Conservation (phyloP, 2,329 filamentous ascomycete genomes). For the Monosporascus sp. region DNA sequence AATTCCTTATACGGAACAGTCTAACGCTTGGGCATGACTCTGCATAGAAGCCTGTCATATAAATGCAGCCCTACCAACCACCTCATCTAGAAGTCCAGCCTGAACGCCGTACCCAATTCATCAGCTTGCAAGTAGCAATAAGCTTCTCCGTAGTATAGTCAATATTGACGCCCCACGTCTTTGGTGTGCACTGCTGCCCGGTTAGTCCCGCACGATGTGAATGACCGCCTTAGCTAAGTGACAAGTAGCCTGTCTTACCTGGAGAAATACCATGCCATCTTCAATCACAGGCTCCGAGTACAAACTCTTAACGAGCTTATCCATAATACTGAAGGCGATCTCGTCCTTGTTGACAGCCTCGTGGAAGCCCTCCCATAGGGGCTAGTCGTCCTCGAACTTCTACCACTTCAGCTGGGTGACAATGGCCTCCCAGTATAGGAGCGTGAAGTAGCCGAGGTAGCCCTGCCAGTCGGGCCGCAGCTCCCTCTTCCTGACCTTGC, state of each 20-base stretch:
- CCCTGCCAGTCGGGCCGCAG: constrained; percentile 37
- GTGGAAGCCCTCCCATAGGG: constrained; percentile 43
- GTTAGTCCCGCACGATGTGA: background rate
- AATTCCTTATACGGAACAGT: too few relatives aligned
- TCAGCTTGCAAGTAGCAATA: constrained; percentile 21
- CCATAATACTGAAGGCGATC: constrained; percentile 42
- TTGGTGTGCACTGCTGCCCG: constrained; percentile 13
- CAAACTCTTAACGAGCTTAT: constrained; percentile 33
- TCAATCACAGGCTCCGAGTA: constrained; percentile 45
- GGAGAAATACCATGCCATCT: constrained; percentile 45
- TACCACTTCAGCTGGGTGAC: constrained; percentile 33
- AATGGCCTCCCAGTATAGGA: constrained; percentile 41
- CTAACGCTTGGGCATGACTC: too few relatives aligned
- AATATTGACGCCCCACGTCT: constrained; percentile 17
- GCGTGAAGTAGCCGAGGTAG: constrained; percentile 35
- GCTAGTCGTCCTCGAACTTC: constrained; percentile 43
- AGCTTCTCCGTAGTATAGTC: constrained; percentile 14
- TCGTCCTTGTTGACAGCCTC: constrained; percentile 39
- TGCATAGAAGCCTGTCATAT: too few relatives aligned
- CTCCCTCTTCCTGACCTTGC: constrained; percentile 22
- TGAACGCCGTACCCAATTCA: too few relatives aligned
- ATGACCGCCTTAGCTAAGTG: background rate
- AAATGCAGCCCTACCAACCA: too few relatives aligned
- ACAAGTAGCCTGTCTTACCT: constrained; percentile 27
- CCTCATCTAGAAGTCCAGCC: too few relatives aligned